These are phyloP conservation scores for Apiotrichum domesticum DNA, from an alignment of 1,284 basidiomycete species.

Conservation along the genomic window DNA sequence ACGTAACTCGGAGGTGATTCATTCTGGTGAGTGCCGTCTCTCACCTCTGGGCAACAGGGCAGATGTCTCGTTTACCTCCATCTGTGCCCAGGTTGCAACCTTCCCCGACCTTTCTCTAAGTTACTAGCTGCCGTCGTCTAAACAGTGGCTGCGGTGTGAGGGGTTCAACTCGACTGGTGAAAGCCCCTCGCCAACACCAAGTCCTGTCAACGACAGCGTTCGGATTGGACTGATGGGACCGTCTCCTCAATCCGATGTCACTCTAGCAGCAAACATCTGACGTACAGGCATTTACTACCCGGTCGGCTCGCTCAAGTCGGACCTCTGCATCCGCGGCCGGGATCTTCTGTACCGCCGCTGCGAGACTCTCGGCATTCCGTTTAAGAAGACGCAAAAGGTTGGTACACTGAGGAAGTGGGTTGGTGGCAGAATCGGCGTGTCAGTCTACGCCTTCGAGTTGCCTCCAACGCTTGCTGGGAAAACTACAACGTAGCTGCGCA, in stretches of 20 bases:
- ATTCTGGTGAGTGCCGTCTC: slow-evolving; percentile 58
- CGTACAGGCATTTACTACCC: slow-evolving; percentile 57
- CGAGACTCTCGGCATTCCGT: slow-evolving; percentile 58
- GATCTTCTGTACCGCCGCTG: slow-evolving; percentile 79
- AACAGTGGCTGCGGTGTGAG: no score
- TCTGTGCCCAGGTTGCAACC: neutral
- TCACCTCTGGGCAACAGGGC: neutral
- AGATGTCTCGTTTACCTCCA: no score
- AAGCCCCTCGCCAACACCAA: neutral
- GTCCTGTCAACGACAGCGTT: neutral
- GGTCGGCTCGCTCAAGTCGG: slow-evolving; percentile 73
- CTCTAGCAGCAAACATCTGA: neutral
- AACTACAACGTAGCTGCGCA: no score
- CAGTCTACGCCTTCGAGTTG: no score
- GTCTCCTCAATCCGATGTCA: no score
- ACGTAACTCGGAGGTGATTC: slow-evolving; percentile 92
- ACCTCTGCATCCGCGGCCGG: slow-evolving; percentile 78
- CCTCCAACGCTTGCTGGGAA: no score
- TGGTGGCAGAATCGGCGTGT: no score
- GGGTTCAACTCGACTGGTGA: no score
- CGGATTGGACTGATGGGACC: no score
- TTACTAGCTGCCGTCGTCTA: neutral
- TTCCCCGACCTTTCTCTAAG: no score
- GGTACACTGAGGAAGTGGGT: neutral
- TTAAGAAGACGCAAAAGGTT: slow-evolving; percentile 71